These are phyloP conservation scores for Ophiocordyceps camponoti-leonardi DNA, from an alignment of 2,329 filamentous ascomycete genomes.

Conservation along the genomic window DNA sequence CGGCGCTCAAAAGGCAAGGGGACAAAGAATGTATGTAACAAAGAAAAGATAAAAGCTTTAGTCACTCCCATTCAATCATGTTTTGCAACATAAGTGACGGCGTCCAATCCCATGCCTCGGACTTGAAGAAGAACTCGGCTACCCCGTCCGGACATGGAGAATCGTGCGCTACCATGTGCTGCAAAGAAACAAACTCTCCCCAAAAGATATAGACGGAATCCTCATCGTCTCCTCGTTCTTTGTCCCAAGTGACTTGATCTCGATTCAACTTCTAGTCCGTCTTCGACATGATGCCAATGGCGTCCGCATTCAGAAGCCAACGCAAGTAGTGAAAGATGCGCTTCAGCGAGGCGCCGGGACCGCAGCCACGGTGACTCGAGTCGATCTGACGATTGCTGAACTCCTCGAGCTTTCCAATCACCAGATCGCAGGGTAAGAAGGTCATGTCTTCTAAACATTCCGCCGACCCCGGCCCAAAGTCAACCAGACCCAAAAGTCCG, in stretches of 20 bases:
- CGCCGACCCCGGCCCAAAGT: conserved; percentile 32
- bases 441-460: conserved; percentile 29
- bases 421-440: conserved; percentile 39
- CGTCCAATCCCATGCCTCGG: too few relatives aligned
- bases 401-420: conserved; percentile 45
- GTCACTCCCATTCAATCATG: too few relatives aligned
- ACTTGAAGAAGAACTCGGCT: too few relatives aligned
- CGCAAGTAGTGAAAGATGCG: conserved; percentile 50
- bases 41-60: too few relatives aligned
- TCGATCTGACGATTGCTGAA: conserved; percentile 60
- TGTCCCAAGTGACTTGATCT: conserved; percentile 22
- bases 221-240: too few relatives aligned
- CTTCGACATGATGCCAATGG: conserved; percentile 25
- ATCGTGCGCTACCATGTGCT: too few relatives aligned
- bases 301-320: conserved; percentile 31
- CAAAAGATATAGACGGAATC: too few relatives aligned
- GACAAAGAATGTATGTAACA: too few relatives aligned
- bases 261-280: conserved; percentile 27
- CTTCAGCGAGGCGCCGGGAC: conserved; percentile 45
- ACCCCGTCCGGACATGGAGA: too few relatives aligned
- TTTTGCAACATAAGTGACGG: too few relatives aligned
- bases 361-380: conserved; percentile 56
- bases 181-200: too few relatives aligned
- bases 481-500: conserved; percentile 40
- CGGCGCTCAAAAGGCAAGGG: too few relatives aligned